Conservation (phyloP, 495 filamentous ascomycete genomes). For the Lophiotrema nucula region DNA sequence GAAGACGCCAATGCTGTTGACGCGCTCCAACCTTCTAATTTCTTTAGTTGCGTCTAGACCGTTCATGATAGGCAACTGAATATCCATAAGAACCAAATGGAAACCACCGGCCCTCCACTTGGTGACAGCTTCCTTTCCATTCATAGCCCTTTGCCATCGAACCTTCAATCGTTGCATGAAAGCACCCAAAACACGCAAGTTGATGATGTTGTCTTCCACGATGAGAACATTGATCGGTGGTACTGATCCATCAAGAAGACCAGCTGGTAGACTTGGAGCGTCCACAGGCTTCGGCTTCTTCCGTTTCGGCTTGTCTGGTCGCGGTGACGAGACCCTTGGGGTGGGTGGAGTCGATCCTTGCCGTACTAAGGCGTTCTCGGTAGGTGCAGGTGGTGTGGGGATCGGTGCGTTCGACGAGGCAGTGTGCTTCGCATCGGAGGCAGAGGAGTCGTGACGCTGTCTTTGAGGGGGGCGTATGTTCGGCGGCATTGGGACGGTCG, state of each 20-base stretch:
- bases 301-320: constrained; percentile 45
- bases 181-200: constrained; percentile 84
- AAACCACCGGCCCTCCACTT: constrained; percentile 96
- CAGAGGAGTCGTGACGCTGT: constrained; percentile 39
- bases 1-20: constrained; percentile 89
- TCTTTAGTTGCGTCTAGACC: constrained; percentile 96
- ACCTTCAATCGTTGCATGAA: constrained; percentile 97
- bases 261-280: constrained; percentile 54
- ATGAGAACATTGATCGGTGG: constrained; percentile 97
- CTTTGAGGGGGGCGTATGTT: constrained; percentile 23
- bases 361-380: constrained; percentile 36
- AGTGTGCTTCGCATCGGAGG: constrained; percentile 37
- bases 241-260: constrained; percentile 77
- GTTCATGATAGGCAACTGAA: constrained; percentile 96
- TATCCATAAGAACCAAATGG: constrained; percentile 97
- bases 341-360: constrained; percentile 58
- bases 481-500: constrained; percentile 37
- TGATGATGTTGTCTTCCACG: constrained; percentile 98
- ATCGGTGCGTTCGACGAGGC: constrained; percentile 52
- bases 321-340: constrained; percentile 60
- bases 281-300: constrained; percentile 49
- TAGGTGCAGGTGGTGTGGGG: constrained; percentile 56
- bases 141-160: constrained; percentile 95
- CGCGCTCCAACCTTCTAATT: constrained; percentile 82
- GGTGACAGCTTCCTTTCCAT: constrained; percentile 85